These are phyloP conservation scores for Aspergillus transmontanensis DNA, from an alignment of 2,329 filamentous ascomycete species.

Conservation along the genomic window DNA sequence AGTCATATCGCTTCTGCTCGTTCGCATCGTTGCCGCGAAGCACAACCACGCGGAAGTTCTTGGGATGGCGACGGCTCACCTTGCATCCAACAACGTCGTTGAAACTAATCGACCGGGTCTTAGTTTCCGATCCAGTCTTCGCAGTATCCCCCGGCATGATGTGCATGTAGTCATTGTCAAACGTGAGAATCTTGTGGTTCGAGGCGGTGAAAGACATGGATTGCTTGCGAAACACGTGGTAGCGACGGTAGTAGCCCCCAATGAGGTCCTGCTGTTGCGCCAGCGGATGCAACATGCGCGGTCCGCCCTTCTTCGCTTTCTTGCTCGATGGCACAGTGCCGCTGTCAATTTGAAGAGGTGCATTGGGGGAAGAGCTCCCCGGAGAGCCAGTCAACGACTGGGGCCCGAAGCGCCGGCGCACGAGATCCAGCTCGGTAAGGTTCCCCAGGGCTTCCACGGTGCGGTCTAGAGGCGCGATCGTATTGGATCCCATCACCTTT, in stretches of 20 bases:
- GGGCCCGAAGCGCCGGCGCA: constrained; percentile 63
- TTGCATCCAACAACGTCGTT: constrained; percentile 66
- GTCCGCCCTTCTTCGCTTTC: constrained; percentile 46
- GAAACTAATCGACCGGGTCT: constrained; percentile 65
- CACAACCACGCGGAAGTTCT: constrained; percentile 64
- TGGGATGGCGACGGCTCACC: constrained; percentile 64
- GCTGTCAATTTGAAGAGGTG: constrained; percentile 59
- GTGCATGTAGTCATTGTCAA: constrained; percentile 68
- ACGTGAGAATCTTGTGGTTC: constrained; percentile 62
- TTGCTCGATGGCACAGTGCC: constrained; percentile 35
- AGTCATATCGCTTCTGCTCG: constrained; percentile 68
- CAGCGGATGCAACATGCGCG: constrained; percentile 48
- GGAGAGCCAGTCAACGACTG: constrained; percentile 60
- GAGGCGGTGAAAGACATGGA: constrained; percentile 66
- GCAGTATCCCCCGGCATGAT: constrained; percentile 61
- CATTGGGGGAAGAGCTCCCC: constrained; percentile 64
- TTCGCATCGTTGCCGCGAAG: constrained; percentile 62
- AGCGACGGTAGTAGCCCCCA: constrained; percentile 60
- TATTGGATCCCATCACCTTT: constrained; percentile 65
- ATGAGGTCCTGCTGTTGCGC: constrained; percentile 51
- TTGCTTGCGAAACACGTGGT: constrained; percentile 66
- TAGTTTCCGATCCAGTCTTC: constrained; percentile 57
- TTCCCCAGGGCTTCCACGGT: constrained; percentile 66
- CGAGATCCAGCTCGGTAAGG: constrained; percentile 62
- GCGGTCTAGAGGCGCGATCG: constrained; percentile 64